These are phyloP conservation scores for Phytophthora podocarpi DNA, from an alignment of 352 stramenopile genomes.

Conservation along the genomic window DNA sequence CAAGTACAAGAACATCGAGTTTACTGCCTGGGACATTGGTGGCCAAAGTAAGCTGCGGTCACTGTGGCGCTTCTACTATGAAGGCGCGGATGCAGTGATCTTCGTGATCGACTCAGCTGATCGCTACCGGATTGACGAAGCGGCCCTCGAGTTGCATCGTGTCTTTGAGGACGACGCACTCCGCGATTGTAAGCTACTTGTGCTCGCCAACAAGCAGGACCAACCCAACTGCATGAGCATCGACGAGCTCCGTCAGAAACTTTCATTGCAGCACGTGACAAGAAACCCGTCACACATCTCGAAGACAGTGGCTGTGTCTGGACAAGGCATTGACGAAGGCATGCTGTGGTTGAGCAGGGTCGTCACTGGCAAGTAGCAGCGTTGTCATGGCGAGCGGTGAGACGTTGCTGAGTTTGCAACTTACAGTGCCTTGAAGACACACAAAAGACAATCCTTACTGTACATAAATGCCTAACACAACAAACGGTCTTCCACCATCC, in stretches of 20 bases:
- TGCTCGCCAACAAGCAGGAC: slow-evolving; percentile 58
- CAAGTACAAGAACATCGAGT: slow-evolving; percentile 67
- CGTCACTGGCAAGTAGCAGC: slow-evolving; percentile 22
- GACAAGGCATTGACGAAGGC: slow-evolving; percentile 49
- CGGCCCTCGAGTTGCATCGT: slow-evolving; percentile 39
- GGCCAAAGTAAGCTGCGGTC: slow-evolving; percentile 70
- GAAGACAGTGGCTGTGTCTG: slow-evolving; percentile 33
- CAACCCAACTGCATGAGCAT: slow-evolving; percentile 31
- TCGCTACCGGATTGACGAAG: slow-evolving; percentile 51
- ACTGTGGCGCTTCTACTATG: slow-evolving; percentile 81
- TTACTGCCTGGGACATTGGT: slow-evolving; percentile 85
- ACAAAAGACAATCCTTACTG: slow-evolving; percentile 15
- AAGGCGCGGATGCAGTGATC: slow-evolving; percentile 72
- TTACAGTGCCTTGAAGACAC: slow-evolving; percentile 1
- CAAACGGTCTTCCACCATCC: slow-evolving; percentile 29
- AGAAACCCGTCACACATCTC: slow-evolving; percentile 40
- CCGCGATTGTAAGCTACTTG: slow-evolving; percentile 38
- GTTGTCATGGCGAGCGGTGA: slow-evolving; percentile 8
- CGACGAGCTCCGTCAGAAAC: slow-evolving; percentile 33
- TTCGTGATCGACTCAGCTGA: slow-evolving; percentile 84
- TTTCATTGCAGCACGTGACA: slow-evolving; percentile 41
- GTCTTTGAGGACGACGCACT: slow-evolving; percentile 53
- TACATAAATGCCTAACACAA: slow-evolving; percentile 30
- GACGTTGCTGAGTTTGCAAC: background rate
- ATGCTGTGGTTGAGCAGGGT: slow-evolving; percentile 48